A percentile compares a stretch with the other conserved stretches of the same genome.
Conservation (phyloP, 2,329 filamentous ascomycete genomes). For the Fusarium equiseti region DNA sequence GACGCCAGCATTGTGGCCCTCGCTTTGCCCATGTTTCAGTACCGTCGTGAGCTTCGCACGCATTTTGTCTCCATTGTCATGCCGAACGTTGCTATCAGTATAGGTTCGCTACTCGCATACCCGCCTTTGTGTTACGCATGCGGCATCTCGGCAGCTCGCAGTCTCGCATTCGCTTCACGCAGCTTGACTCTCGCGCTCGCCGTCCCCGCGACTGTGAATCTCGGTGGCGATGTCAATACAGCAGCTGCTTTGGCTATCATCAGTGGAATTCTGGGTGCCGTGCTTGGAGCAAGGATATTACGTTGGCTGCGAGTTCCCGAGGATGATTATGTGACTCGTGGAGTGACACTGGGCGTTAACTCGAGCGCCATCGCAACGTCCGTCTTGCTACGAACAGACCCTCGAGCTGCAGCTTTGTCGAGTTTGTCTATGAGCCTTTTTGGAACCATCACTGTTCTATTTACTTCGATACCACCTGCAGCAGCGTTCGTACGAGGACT, state of each 20-base stretch:
- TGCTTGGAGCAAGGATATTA: constrained; percentile 65
- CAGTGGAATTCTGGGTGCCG: constrained; percentile 69
- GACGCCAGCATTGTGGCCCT: constrained; percentile 70
- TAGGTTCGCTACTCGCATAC: constrained; percentile 68
- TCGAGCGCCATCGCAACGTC: constrained; percentile 71
- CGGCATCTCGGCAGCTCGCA: constrained; percentile 65
- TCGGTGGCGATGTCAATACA: constrained; percentile 68
- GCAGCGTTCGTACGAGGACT: constrained; percentile 61
- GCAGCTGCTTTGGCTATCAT: constrained; percentile 69
- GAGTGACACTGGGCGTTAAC: constrained; percentile 71
- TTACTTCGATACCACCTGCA: constrained; percentile 68
- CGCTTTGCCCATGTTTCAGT: constrained; percentile 71
- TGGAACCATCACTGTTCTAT: constrained; percentile 68
- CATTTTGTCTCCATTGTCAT: constrained; percentile 67
- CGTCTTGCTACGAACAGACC: constrained; percentile 66
- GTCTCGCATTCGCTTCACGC: constrained; percentile 67
- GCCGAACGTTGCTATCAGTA: constrained; percentile 64
- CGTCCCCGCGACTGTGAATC: constrained; percentile 65
- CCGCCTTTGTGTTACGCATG: constrained; percentile 66
- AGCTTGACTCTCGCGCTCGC: constrained; percentile 72
- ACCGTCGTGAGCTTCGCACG: constrained; percentile 65
- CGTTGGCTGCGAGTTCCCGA: constrained; percentile 65
- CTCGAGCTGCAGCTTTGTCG: constrained; percentile 69
- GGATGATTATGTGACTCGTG: constrained; percentile 73
- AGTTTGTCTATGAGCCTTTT: constrained; percentile 72